A percentile compares a stretch with the other conserved stretches of the same genome.
Evolutionary conservation across 2,329 filamentous ascomycete species (phyloP).

Genomic region (Colletotrichum sp.): DNA sequence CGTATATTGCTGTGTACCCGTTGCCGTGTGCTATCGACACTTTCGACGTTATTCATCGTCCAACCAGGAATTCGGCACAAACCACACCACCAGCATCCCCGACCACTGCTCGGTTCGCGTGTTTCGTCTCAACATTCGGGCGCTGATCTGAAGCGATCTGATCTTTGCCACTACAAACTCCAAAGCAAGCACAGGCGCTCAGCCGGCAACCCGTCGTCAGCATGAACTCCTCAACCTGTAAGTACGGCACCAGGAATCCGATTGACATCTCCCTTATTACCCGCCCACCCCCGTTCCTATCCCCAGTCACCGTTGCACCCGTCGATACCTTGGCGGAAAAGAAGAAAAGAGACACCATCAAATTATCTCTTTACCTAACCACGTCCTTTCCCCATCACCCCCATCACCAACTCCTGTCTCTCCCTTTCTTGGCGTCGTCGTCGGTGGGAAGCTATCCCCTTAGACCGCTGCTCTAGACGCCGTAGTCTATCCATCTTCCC

Average conservation of each 20-base stretch:
- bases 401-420: not conserved
- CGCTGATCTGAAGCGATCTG: slow-evolving; percentile 17
- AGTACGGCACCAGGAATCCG: not conserved
- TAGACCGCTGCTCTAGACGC: not conserved
- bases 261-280: not conserved
- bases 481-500: not conserved
- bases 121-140: slow-evolving; percentile 16
- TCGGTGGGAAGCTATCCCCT: not conserved
- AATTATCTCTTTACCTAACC: not conserved
- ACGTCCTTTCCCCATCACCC: not conserved
- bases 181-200: not conserved
- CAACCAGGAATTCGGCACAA: not conserved
- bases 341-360: not conserved
- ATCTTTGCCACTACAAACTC: slow-evolving; percentile 9
- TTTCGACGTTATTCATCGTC: not conserved
- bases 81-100: not conserved
- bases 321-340: not conserved
- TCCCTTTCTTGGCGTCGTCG: not conserved
- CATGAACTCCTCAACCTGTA: slow-evolving; percentile 17
- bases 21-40: not conserved
- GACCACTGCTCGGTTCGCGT: slow-evolving; percentile 18
- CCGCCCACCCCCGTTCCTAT: not conserved
- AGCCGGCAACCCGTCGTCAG: not conserved
- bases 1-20: not conserved
- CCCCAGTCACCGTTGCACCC: not conserved